phyloP scores from a whole-genome alignment of 768 basidiomycete species.

The Cystoderma amianthinum region DNA sequence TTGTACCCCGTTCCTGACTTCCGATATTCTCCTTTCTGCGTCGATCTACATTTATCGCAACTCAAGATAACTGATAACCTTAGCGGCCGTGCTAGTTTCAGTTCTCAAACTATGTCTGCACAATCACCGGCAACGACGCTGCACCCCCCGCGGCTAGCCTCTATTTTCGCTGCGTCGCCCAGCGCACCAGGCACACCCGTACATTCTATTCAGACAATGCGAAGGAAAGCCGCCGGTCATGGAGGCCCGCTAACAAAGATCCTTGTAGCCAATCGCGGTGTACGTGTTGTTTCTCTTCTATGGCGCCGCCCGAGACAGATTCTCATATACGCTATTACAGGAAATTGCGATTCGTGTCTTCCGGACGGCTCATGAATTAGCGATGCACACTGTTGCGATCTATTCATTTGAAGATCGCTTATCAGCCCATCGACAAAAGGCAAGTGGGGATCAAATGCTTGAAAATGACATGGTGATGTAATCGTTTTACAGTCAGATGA shows the following conservation, averaged over 20 bases:
- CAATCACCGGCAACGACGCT: slow-evolving; percentile 28
- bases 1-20: not conserved
- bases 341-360: slow-evolving; percentile 99
- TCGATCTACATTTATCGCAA: slow-evolving; percentile 1
- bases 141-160: slow-evolving; percentile 68
- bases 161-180: slow-evolving; percentile 68
- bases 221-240: slow-evolving; percentile 87
- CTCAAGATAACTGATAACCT: too few relatives aligned
- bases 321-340: slow-evolving; percentile 27
- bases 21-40: slow-evolving; percentile 7
- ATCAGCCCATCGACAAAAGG: slow-evolving; percentile 97
- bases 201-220: slow-evolving; percentile 87
- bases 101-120: slow-evolving; percentile 29
- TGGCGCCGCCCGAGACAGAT: slow-evolving; percentile 3
- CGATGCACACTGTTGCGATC: slow-evolving; percentile 99
- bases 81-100: not conserved
- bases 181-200: slow-evolving; percentile 81
- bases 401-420: slow-evolving; percentile 96
- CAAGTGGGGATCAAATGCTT: slow-evolving; percentile 21
- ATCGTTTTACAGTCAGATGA: slow-evolving; percentile 76
- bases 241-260: slow-evolving; percentile 87
- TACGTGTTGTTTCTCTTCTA: slow-evolving; percentile 29
- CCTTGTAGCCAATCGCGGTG: slow-evolving; percentile 87
- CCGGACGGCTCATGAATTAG: slow-evolving; percentile 95
- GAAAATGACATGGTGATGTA: slow-evolving; percentile 16